phyloP scores from a whole-genome alignment of 306 rosid genomes.

The Adenanthera pavonina region DNA sequence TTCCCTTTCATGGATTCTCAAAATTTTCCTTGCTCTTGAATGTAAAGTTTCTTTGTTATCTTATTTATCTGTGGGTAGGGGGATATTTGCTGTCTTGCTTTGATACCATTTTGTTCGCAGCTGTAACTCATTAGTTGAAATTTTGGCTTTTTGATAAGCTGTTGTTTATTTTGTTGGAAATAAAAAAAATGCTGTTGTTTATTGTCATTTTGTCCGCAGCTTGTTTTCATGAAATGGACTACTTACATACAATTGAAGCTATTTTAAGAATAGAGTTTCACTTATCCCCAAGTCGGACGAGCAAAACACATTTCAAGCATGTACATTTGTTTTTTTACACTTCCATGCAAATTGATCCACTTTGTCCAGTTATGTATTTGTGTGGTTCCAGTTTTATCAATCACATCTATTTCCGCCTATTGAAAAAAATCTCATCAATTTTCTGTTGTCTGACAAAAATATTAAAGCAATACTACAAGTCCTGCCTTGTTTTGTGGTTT shows the following conservation, averaged over 20 bases:
- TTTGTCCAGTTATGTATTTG: not conserved
- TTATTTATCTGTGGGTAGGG: slow-evolving; percentile 35
- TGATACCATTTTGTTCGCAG: slow-evolving; percentile 38
- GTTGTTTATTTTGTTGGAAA: not conserved
- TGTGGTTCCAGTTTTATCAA: not conserved
- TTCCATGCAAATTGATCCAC: not conserved
- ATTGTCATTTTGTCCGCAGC: not conserved
- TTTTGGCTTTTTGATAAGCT: slow-evolving; percentile 30
- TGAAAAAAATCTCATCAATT: not conserved
- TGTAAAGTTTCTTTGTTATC: slow-evolving; percentile 47
- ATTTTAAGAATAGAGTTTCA: not conserved
- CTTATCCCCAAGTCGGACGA: not conserved
- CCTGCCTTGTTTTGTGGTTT: too few relatives aligned
- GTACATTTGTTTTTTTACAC: too few relatives aligned
- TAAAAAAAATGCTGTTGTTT: not conserved
- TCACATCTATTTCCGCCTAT: not conserved
- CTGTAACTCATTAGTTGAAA: slow-evolving; percentile 30
- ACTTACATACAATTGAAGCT: not conserved
- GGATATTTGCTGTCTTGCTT: slow-evolving; percentile 38
- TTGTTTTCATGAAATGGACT: not conserved
- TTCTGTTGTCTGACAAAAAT: not conserved
- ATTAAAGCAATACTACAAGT: too few relatives aligned
- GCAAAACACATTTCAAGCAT: not conserved
- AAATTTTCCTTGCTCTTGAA: slow-evolving; percentile 32
- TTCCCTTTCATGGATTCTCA: slow-evolving; percentile 48